phyloP scores from a whole-genome alignment of 805 yeast species.

The Jamesozyma piceae region DNA sequence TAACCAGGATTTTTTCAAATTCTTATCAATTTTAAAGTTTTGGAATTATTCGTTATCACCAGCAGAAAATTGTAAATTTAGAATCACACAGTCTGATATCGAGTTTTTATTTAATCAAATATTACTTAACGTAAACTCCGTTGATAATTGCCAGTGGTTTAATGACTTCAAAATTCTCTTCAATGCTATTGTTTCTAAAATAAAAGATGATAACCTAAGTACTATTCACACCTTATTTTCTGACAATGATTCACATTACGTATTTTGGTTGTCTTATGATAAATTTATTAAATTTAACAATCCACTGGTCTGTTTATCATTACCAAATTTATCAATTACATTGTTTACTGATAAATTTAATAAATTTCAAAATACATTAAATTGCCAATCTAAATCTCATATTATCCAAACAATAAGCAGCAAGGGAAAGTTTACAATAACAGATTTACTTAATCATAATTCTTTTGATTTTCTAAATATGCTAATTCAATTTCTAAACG shows the following conservation, averaged over 20 bases:
- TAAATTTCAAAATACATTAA: slow-evolving; percentile 3
- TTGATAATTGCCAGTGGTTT: slow-evolving; percentile 8
- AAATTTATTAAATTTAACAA: slow-evolving; percentile 13
- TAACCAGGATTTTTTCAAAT: slow-evolving; percentile 11
- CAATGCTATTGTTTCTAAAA: background rate
- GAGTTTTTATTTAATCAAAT: slow-evolving; percentile 16
- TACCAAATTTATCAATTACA: slow-evolving; percentile 10
- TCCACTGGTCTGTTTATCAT: slow-evolving; percentile 10
- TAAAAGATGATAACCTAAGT: background rate
- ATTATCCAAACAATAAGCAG: slow-evolving; percentile 9
- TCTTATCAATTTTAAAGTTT: slow-evolving; percentile 19
- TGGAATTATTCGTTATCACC: slow-evolving; percentile 8
- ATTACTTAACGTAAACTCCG: slow-evolving; percentile 10
- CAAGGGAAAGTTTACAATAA: background rate
- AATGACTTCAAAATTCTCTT: slow-evolving; percentile 4
- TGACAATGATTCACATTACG: background rate
- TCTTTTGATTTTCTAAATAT: background rate
- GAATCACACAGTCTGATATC: slow-evolving; percentile 1
- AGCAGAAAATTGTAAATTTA: background rate
- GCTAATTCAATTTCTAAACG: slow-evolving; percentile 44
- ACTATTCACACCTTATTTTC: background rate
- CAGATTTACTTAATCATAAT: background rate
- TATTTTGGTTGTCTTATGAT: slow-evolving; percentile 12
- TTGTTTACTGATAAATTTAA: slow-evolving; percentile 7
- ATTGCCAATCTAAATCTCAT: slow-evolving; percentile 14